Evolutionary conservation across 2,329 filamentous ascomycete species (phyloP).

Genomic region (Furcasterigmium sp.): DNA sequence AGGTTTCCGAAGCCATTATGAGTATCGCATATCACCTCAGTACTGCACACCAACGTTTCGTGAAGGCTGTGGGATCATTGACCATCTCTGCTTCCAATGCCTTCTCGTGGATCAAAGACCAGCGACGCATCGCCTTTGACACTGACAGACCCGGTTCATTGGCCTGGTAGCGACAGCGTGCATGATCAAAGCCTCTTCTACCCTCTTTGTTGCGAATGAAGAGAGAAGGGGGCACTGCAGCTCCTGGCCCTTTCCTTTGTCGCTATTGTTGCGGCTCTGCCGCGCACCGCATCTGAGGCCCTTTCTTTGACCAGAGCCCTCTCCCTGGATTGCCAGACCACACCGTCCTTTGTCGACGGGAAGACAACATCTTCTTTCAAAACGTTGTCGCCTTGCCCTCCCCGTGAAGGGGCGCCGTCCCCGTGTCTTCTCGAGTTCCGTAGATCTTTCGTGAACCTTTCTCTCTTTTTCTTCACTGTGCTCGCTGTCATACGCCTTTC

Average conservation of each 20-base stretch:
- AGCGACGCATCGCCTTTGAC: too few relatives aligned
- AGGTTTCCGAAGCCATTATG: too few relatives aligned
- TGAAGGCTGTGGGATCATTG: too few relatives aligned
- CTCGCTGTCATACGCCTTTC: too few relatives aligned
- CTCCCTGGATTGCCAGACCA: not conserved
- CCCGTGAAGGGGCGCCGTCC: slow-evolving; percentile 2
- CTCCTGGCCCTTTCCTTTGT: not conserved
- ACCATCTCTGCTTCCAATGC: too few relatives aligned
- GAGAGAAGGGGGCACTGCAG: not conserved
- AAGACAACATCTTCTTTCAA: not conserved
- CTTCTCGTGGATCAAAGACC: too few relatives aligned
- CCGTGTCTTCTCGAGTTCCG: slow-evolving; percentile 7
- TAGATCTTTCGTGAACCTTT: slow-evolving; percentile 4
- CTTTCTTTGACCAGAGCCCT: not conserved
- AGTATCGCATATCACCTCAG: too few relatives aligned
- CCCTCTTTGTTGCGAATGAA: not conserved
- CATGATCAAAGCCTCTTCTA: too few relatives aligned
- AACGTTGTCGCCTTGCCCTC: slow-evolving; percentile 5
- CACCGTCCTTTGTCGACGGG: not conserved
- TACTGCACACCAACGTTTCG: too few relatives aligned
- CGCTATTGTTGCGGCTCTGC: not conserved
- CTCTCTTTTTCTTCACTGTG: too few relatives aligned
- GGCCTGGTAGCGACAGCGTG: too few relatives aligned
- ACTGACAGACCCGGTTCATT: too few relatives aligned
- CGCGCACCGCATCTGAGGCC: not conserved